Evolutionary conservation across 2,329 filamentous ascomycete species (phyloP), one percentile per base, ranked within the genome.

Genomic region (Aureobasidium leucospermi): DNA sequence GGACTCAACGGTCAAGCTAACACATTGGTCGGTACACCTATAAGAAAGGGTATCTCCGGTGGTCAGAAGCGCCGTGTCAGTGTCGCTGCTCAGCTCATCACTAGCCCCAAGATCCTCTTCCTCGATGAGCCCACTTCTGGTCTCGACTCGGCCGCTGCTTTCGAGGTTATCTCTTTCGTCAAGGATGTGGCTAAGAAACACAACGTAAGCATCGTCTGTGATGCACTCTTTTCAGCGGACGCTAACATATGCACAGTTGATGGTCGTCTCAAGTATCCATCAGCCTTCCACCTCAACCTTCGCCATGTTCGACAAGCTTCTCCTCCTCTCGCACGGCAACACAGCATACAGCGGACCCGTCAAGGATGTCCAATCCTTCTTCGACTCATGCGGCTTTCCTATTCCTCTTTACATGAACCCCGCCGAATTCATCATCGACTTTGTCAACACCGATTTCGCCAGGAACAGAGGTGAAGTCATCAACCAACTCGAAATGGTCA

Each of bases 111-210:
- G 71, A 85, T 95, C 7, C 72, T 96, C 28, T 94, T 96, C 68
- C 75, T 95, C 34, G 89, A 94, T 68, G 89, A 94, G 72, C 89
- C 89, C 0, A 96, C 90, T 0, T 90, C 87, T 64, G 90, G 90
- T 8, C 77, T 95, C 9, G 90, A 96, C 70, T 92, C 88, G 7
- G 85, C 85, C 0, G 86, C 87, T 0, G 89, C 86, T 60, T 85
- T 78, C 64, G 88, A 95, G 71, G 88, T 95, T 23, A 84, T 93
- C 59, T 85, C 79, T 2, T 91, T 88, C 69, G 80, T 93, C 51
- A 84, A 81, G 67, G 76, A 79, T 9, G 79, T 91, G 32, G 88
- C 85, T 0, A 81, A 79, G 68, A 79, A 80, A 62, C 83, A 89
- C 68, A 87, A 86, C 61, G 84, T 86, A 66, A 62, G 79, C 63